phyloP scores from a whole-genome alignment of 352 stramenopile species.

The Thalassiosira ordinaria region DNA sequence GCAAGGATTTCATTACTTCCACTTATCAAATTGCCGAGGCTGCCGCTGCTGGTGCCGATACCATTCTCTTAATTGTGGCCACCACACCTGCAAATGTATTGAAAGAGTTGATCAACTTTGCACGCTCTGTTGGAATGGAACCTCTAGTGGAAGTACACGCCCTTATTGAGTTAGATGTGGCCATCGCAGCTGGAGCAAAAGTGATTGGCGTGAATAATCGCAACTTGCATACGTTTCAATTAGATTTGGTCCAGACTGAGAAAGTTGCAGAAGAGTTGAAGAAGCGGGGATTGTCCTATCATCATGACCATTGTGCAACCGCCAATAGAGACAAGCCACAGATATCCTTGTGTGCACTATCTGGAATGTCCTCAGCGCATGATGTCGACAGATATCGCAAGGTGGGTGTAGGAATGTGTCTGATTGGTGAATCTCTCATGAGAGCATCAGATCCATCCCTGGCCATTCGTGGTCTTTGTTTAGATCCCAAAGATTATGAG shows the following conservation, averaged over 20 bases:
- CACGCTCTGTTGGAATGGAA: slow-evolving; percentile 93
- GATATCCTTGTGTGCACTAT: slow-evolving; percentile 93
- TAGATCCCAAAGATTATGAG: slow-evolving; percentile 78
- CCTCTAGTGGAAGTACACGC: slow-evolving; percentile 98
- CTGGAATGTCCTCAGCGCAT: slow-evolving; percentile 92
- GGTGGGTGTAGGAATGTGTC: slow-evolving; percentile 87
- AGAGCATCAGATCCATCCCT: slow-evolving; percentile 89
- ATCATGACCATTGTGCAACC: slow-evolving; percentile 60
- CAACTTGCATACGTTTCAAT: slow-evolving; percentile 97
- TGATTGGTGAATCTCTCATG: slow-evolving; percentile 99
- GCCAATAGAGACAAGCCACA: slow-evolving; percentile 11
- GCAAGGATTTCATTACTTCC: slow-evolving; percentile 96
- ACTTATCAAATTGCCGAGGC: slow-evolving; percentile 96
- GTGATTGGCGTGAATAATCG: slow-evolving; percentile 99
- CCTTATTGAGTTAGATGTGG: slow-evolving; percentile 93
- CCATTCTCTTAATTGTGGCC: slow-evolving; percentile 96
- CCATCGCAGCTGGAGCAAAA: slow-evolving; percentile 90
- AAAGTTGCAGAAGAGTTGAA: slow-evolving; percentile 89
- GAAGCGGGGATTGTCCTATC: slow-evolving; percentile 84
- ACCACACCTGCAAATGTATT: slow-evolving; percentile 83
- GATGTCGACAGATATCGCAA: slow-evolving; percentile 91
- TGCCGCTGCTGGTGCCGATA: slow-evolving; percentile 93
- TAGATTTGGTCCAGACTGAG: slow-evolving; percentile 95
- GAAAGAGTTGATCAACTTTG: slow-evolving; percentile 87
- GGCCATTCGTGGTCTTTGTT: slow-evolving; percentile 88